A percentile compares a stretch with the other conserved stretches of the same genome.
phyloP scores from a whole-genome alignment of 805 yeast genomes.

The Monosporozyma unispora region DNA sequence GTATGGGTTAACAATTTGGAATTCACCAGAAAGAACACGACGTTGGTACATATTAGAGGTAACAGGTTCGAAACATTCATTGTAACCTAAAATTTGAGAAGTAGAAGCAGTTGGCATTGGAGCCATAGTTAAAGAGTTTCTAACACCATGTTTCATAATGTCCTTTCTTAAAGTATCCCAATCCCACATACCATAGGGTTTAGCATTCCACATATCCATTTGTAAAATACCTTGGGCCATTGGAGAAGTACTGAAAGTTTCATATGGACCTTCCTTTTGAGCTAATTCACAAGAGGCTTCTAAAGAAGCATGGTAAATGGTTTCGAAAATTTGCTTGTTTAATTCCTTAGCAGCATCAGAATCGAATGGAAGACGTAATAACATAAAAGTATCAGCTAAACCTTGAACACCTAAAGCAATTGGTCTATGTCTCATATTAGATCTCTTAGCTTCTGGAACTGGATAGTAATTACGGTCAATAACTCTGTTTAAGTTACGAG shows the following conservation, averaged over 20 bases:
- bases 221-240: slow-evolving; percentile 77
- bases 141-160: slow-evolving; percentile 55
- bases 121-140: slow-evolving; percentile 82
- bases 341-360: slow-evolving; percentile 64
- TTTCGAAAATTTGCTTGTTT: slow-evolving; percentile 83
- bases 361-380: slow-evolving; percentile 77
- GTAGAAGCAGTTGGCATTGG: slow-evolving; percentile 99
- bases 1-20: slow-evolving; percentile 81
- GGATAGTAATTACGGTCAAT: slow-evolving; percentile 84
- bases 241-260: slow-evolving; percentile 74
- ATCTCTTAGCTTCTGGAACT: slow-evolving; percentile 55
- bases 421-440: slow-evolving; percentile 79
- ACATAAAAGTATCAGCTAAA: slow-evolving; percentile 80
- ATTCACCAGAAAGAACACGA: slow-evolving; percentile 86
- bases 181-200: slow-evolving; percentile 73
- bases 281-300: slow-evolving; percentile 84
- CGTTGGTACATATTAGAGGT: slow-evolving; percentile 86
- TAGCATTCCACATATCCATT: slow-evolving; percentile 75
- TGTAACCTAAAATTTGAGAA: slow-evolving; percentile 86
- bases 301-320: slow-evolving; percentile 87
- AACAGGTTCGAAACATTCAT: slow-evolving; percentile 91
- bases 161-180: slow-evolving; percentile 63
- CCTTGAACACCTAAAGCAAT: slow-evolving; percentile 95
- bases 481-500: slow-evolving; percentile 67
- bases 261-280: slow-evolving; percentile 53